Conservation (phyloP, 331 rosid genomes). For the Saraca asoca region DNA sequence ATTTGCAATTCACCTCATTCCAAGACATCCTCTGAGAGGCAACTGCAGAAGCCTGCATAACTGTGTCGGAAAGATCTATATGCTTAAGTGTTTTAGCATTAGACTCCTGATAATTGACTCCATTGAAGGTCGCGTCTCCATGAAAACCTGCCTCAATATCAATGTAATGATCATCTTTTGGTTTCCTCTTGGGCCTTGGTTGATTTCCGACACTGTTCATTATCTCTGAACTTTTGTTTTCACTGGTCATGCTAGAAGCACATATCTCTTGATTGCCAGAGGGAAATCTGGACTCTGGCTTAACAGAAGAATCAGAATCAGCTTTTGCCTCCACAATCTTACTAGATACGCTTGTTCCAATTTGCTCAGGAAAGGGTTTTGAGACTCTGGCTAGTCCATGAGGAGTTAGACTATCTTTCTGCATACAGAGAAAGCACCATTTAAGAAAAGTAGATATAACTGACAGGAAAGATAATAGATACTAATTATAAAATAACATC, state of each 20-base stretch:
- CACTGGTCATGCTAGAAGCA: slow-evolving; percentile 27
- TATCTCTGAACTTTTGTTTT: slow-evolving; percentile 41
- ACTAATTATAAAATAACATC: too few species aligned
- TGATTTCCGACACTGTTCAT: slow-evolving; percentile 37
- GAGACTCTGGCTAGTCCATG: slow-evolving; percentile 30
- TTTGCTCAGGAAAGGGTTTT: slow-evolving; percentile 34
- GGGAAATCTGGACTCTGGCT: slow-evolving; percentile 36
- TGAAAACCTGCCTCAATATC: slow-evolving; percentile 38
- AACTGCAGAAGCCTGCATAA: slow-evolving; percentile 41
- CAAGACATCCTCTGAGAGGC: slow-evolving; percentile 44
- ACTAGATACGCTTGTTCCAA: slow-evolving; percentile 32
- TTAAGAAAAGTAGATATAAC: too few species aligned
- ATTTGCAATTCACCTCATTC: slow-evolving; percentile 45
- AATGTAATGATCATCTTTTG: slow-evolving; percentile 38
- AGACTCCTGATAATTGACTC: slow-evolving; percentile 35
- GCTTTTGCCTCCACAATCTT: slow-evolving; percentile 38
- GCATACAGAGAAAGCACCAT: slow-evolving; percentile 48
- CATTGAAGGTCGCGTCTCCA: slow-evolving; percentile 42
- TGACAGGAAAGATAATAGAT: too few species aligned
- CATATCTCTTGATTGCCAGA: slow-evolving; percentile 41
- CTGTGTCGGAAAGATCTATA: slow-evolving; percentile 46
- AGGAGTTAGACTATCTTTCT: slow-evolving; percentile 46
- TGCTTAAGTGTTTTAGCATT: slow-evolving; percentile 46
- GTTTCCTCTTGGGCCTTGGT: slow-evolving; percentile 42
- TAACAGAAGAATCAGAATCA: slow-evolving; percentile 37